Conservation (phyloP, 2,329 filamentous ascomycete species). For the Fusarium albidum region DNA sequence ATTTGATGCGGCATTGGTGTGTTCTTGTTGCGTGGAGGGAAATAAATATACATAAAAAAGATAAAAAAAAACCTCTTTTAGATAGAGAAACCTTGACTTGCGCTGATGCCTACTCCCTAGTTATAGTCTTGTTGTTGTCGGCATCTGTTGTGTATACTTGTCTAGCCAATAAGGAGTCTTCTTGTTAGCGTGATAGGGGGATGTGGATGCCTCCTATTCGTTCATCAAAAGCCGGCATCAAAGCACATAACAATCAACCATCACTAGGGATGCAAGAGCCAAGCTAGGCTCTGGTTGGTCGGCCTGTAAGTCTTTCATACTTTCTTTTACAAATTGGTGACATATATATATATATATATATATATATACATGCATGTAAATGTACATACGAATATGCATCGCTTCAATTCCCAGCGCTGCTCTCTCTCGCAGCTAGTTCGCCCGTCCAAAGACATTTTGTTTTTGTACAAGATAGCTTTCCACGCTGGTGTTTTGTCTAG, state of each 20-base stretch:
- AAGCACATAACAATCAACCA: not conserved
- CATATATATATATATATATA: conserved; percentile 8
- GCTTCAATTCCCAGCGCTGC: conserved; percentile 10
- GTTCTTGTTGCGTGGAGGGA: not conserved
- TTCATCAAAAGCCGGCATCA: no score
- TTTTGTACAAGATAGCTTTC: conserved; percentile 32
- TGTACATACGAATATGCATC: not conserved
- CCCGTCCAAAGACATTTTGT: conserved; percentile 15
- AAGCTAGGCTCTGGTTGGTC: not conserved
- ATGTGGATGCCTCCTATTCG: no score
- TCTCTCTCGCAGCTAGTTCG: conserved; percentile 23
- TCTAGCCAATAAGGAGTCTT: no score
- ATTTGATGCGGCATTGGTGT: conserved; percentile 3
- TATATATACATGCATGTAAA: conserved; percentile 1
- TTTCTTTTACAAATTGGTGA: conserved; percentile 5
- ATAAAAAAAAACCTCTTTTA: no score
- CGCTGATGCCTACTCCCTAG: no score
- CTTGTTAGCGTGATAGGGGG: no score
- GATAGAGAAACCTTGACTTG: no score
- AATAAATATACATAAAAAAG: no score
- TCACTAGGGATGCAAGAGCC: not conserved
- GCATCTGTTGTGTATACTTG: no score
- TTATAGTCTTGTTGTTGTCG: no score
- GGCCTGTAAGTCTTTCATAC: conserved; percentile 6
- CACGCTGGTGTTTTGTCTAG: conserved; percentile 32